Conservation (phyloP, 108 stramenopile genomes). For the Skeletonema tropicum region DNA sequence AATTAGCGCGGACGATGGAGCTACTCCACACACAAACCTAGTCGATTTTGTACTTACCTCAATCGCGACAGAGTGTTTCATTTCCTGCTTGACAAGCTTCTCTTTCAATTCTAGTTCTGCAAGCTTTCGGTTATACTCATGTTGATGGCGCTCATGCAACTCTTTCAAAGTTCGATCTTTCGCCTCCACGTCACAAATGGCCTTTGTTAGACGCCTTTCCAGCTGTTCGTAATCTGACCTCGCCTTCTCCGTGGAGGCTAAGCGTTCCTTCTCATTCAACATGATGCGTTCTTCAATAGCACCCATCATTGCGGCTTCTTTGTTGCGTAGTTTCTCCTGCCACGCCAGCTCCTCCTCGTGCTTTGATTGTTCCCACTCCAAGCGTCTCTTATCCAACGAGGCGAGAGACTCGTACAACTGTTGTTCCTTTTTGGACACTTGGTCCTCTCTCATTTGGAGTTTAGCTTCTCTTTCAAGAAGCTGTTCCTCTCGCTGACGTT, state of each 20-base stretch:
- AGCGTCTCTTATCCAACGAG: slow-evolving; percentile 35
- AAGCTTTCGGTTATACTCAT: slow-evolving; percentile 42
- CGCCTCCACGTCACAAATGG: slow-evolving; percentile 47
- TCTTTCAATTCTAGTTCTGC: slow-evolving; percentile 51
- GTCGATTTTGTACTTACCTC: slow-evolving; percentile 31
- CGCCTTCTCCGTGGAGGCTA: slow-evolving; percentile 20
- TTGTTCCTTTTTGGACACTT: slow-evolving; percentile 32
- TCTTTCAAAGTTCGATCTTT: slow-evolving; percentile 46
- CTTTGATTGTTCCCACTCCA: slow-evolving; percentile 49
- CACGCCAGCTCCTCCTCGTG: slow-evolving; percentile 42
- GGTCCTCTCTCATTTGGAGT: slow-evolving; percentile 27
- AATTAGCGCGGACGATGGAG: neutral
- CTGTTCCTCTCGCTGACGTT: neutral
- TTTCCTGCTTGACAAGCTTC: slow-evolving; percentile 48
- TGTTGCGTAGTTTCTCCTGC: slow-evolving; percentile 48
- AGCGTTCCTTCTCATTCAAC: slow-evolving; percentile 33
- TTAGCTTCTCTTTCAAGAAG: slow-evolving; percentile 18
- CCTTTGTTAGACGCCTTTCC: slow-evolving; percentile 44
- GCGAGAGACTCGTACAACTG: slow-evolving; percentile 17
- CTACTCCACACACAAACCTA: neutral
- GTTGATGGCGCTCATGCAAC: slow-evolving; percentile 22
- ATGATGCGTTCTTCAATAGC: slow-evolving; percentile 36
- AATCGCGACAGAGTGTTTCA: slow-evolving; percentile 41
- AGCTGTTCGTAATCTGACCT: slow-evolving; percentile 48
- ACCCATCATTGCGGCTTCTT: slow-evolving; percentile 41